Evolutionary conservation across 139 green algal genomes (phyloP), one percentile per base, ranked within the genome.

Genomic region (Tetratostichococcus sp.): DNA sequence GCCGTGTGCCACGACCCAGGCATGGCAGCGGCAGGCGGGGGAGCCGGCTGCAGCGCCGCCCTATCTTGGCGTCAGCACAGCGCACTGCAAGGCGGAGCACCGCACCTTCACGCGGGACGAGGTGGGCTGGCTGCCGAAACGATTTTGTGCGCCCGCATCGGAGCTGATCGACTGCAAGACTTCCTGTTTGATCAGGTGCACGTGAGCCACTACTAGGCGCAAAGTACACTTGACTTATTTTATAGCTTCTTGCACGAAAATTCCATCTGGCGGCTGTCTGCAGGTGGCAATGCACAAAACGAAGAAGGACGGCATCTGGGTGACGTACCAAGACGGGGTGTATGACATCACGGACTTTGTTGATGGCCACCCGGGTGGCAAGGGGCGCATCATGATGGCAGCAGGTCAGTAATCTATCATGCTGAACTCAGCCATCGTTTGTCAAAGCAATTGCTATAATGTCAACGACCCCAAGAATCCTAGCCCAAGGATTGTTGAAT

Each of bases 311-410:
- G 66, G 91, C 33, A 86, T 97, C 30, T 97, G 93, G 93, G 92
- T 97, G 4, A 97, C 90, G 0, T 94, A 91, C 82, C 84, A 91
- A 75, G 89, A 91, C 43, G 89, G 89, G 3, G 93, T 97, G 31
- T 97, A 97, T 69, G 93, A 97, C 76, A 86, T 97, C 30, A 62
- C 76, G 34, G 68, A 86, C 16, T 91, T 81, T 65, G 71, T 82
- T 25, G 83, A 82, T 42, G 31, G 68, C 43, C 88, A 93, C 71
- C 88, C 88, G 19, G 88, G 88, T 43, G 88, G 88, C 14, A 31
- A 75, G 1, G 42, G 66, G 3, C 91, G 91, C 68, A 89, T 97
- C 78, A 91, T 95, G 87, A 77, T 96, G 65, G 92, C 91, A 23
- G 93, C 93, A 14, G 93, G 93, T 14, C 1, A 8, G 50, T 8